Evolutionary conservation across 2,329 filamentous ascomycete species (phyloP), one percentile per base, ranked within the genome.

Genomic region (Phialophora chinensis): DNA sequence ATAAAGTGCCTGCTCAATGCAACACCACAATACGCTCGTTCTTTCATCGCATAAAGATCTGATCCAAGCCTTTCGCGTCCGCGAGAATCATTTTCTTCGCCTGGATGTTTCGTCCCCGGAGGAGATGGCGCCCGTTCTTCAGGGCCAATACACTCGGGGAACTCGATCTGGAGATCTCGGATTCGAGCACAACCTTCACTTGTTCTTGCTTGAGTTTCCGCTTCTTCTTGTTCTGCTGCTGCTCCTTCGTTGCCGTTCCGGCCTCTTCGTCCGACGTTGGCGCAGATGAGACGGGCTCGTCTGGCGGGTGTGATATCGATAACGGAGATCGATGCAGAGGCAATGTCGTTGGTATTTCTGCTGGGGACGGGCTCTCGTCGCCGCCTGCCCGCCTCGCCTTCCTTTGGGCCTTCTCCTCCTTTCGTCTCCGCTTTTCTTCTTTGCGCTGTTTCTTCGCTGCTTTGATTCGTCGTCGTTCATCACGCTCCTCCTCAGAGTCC

Each of bases 1-100:
- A 44, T 20, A 1, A n/a, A 53, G n/a, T 5, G 2, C 25, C 20
- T n/a, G 49, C 25, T 12, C 25, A 25, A n/a, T 27, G 0, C 17
- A 35, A 3, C 29, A 35, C 17, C 17, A 55, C 17, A 55, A 12
- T 1, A 2, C 31, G 31, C 27, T n/a, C 4, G 38, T 3, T 25
- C 27, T 1, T 23, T 62, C 38, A 62, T 44, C 66, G 65, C 72
- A 73, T 72, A 53, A 73, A 73, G 49, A 73, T 73, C 63, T 97
- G 93, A 77, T 93, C 94, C 75, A 98, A 79, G 14, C 93, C 91
- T 74, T 90, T 88, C 57, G 89, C 85, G 77, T 97, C 91, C 81
- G 92, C 86, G 66, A 93, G 86, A 2, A 93, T 93, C 81, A 90
- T 87, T 73, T 88, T 89, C 83, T 98, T 98, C 73, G 95, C 91